Percentiles rank a stretch among this genome's conserved stretches.
These are phyloP conservation scores for Phytophthora pisi DNA, from an alignment of 352 stramenopile species.

Conservation along the genomic window DNA sequence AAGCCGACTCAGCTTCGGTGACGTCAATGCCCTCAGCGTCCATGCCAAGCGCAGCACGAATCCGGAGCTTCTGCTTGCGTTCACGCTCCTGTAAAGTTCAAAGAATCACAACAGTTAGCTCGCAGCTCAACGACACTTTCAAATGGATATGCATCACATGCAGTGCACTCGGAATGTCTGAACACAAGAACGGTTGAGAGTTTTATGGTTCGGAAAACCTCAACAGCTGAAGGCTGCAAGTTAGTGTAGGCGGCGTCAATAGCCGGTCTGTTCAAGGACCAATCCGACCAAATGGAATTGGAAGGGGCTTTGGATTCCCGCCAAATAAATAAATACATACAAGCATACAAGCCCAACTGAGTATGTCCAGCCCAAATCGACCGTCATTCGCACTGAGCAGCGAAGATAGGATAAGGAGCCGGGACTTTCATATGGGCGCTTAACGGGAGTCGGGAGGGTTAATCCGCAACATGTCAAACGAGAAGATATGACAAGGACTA, in stretches of 20 bases:
- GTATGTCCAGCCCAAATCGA: constrained; percentile 84
- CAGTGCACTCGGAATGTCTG: constrained; percentile 62
- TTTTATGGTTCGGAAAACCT: constrained; percentile 67
- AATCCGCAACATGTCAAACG: constrained; percentile 88
- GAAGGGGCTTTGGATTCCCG: constrained; percentile 88
- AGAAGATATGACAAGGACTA: constrained; percentile 85
- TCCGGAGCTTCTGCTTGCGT: constrained; percentile 83
- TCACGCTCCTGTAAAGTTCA: constrained; percentile 70
- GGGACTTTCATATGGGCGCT: constrained; percentile 67
- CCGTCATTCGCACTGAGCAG: constrained; percentile 52
- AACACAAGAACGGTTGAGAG: constrained; percentile 91
- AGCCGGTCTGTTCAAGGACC: constrained; percentile 93
- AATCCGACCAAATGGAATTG: constrained; percentile 81
- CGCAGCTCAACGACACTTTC: not conserved
- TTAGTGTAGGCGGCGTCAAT: constrained; percentile 89
- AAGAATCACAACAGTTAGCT: constrained; percentile 18
- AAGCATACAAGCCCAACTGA: constrained; percentile 13
- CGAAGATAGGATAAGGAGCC: constrained; percentile 64
- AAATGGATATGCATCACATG: constrained; percentile 19
- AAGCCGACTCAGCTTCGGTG: constrained; percentile 79
- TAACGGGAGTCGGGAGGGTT: constrained; percentile 93
- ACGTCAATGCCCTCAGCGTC: constrained; percentile 84
- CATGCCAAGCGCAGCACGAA: constrained; percentile 84
- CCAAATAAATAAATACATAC: constrained; percentile 40
- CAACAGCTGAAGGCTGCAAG: constrained; percentile 93